phyloP scores from a whole-genome alignment of 495 filamentous ascomycete genomes.

The Pyronema domesticum region DNA sequence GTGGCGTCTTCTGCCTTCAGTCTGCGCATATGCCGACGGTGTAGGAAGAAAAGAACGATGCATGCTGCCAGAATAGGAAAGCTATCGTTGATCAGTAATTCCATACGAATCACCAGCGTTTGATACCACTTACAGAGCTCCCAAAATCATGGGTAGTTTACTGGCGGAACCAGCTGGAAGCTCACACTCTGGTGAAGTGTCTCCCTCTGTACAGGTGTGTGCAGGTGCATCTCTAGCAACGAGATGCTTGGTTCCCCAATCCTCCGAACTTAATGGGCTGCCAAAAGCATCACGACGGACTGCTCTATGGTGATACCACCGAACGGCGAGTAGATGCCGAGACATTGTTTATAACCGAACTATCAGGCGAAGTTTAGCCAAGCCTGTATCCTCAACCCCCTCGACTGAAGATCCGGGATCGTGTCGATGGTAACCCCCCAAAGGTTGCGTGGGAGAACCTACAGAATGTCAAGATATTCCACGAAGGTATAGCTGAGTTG shows the following conservation, averaged over 20 bases:
- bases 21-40: constrained; percentile 55
- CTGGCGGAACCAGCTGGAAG: constrained; percentile 34
- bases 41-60: constrained; percentile 53
- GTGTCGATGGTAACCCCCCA: background rate
- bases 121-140: background rate
- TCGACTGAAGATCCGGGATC: background rate
- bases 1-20: constrained; percentile 61
- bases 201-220: constrained; percentile 10
- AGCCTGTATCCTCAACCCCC: background rate
- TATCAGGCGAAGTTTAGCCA: background rate
- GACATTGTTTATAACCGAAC: background rate
- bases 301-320: constrained; percentile 1
- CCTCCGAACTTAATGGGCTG: background rate
- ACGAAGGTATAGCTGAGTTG: background rate
- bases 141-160: constrained; percentile 1
- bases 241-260: background rate
- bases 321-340: background rate
- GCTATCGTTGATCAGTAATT: constrained; percentile 24
- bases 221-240: background rate
- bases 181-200: constrained; percentile 31
- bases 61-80: constrained; percentile 57
- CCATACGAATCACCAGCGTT: background rate
- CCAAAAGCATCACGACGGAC: background rate
- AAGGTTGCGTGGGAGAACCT: background rate
- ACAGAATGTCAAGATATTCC: background rate